Conservation (phyloP, 176 grass and related monocot genomes). For the Poa annua region DNA sequence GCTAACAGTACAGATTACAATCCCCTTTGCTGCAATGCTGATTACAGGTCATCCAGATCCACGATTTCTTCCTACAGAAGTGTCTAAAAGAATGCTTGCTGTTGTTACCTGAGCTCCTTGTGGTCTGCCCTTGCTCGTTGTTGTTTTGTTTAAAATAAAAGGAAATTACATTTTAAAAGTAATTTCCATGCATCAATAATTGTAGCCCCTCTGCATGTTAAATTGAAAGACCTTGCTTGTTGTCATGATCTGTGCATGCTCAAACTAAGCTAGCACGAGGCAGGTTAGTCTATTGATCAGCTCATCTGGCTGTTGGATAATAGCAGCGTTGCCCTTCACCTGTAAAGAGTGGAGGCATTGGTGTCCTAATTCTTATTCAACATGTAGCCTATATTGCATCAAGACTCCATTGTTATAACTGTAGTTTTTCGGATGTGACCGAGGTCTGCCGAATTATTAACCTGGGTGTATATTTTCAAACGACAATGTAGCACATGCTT, state of each 20-base stretch:
- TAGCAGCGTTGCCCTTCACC: not conserved
- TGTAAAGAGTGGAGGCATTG: not conserved
- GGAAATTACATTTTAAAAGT: slow-evolving; percentile 4
- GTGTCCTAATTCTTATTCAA: not conserved
- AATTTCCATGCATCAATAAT: not conserved
- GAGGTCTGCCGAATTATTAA: not conserved
- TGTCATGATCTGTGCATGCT: slow-evolving; percentile 4
- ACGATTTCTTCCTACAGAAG: slow-evolving; percentile 94
- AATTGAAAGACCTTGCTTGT: not conserved
- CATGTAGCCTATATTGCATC: not conserved
- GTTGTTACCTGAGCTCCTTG: slow-evolving; percentile 86
- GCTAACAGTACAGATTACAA: not conserved
- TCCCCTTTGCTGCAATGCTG: slow-evolving; percentile 41
- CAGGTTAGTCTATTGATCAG: not conserved
- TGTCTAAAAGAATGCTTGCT: slow-evolving; percentile 99
- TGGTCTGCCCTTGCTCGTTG: slow-evolving; percentile 52
- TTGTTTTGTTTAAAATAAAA: slow-evolving; percentile 8
- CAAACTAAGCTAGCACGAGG: not conserved
- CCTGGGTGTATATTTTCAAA: not conserved
- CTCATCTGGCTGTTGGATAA: not conserved
- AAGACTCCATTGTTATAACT: not conserved
- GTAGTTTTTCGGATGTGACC: not conserved
- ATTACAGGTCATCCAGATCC: slow-evolving; percentile 93
- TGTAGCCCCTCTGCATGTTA: not conserved
- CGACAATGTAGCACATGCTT: not conserved